Conservation (phyloP, 257 asterid species). For the Asclepias syriaca region DNA sequence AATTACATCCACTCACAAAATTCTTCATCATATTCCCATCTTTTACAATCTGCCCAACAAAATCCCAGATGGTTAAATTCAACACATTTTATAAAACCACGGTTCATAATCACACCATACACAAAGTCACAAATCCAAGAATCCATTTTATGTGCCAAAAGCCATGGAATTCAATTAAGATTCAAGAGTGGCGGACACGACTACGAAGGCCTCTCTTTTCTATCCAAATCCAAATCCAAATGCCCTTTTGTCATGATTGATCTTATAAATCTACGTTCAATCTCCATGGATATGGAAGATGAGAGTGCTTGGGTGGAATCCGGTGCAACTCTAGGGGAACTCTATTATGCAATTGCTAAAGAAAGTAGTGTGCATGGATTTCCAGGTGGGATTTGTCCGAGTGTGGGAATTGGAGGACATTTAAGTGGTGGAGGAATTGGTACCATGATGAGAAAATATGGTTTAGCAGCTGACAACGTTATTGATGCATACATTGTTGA, state of each 20-base stretch:
- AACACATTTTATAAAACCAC: constrained; percentile 10
- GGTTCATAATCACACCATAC: constrained; percentile 23
- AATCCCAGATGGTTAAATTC: constrained; percentile 33
- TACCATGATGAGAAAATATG: constrained; percentile 26
- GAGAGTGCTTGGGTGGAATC: constrained; percentile 31
- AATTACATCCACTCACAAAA: constrained; percentile 10
- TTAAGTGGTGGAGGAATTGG: constrained; percentile 40
- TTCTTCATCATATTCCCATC: constrained; percentile 19
- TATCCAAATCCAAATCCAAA: background rate
- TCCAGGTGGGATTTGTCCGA: constrained; percentile 29
- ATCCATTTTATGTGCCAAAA: constrained; percentile 17
- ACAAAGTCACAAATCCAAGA: constrained; percentile 17
- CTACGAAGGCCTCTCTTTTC: constrained; percentile 31
- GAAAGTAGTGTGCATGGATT: constrained; percentile 20
- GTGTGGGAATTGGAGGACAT: constrained; percentile 35
- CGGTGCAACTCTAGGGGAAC: constrained; percentile 31
- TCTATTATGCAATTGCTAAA: constrained; percentile 20
- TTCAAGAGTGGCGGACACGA: constrained; percentile 31
- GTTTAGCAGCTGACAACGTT: constrained; percentile 23
- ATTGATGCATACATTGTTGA: constrained; percentile 22
- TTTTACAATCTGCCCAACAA: constrained; percentile 24
- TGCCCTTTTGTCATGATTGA: constrained; percentile 19
- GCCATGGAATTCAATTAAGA: constrained; percentile 19
- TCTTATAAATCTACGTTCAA: constrained; percentile 8
- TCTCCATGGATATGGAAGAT: constrained; percentile 14